phyloP scores from a whole-genome alignment of 2,329 filamentous ascomycete genomes.

The Seiridium unicorne region DNA sequence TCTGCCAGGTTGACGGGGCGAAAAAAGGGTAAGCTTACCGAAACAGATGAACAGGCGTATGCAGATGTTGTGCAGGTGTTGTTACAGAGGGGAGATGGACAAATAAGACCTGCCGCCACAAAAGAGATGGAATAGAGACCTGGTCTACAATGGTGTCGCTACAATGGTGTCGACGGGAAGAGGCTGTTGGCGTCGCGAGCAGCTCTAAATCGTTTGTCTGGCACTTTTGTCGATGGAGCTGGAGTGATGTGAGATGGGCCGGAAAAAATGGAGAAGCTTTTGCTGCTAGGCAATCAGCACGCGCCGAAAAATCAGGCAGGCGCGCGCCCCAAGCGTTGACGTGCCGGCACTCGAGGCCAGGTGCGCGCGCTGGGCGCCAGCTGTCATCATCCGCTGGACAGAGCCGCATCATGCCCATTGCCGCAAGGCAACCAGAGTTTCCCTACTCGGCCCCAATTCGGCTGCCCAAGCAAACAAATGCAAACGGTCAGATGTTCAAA shows the following conservation, averaged over 20 bases:
- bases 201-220: neutral
- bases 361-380: no score
- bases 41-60: neutral
- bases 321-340: neutral
- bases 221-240: slow-evolving; percentile 7
- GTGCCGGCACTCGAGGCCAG: neutral
- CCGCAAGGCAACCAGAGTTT: no score
- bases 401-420: no score
- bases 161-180: neutral
- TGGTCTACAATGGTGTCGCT: neutral
- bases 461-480: no score
- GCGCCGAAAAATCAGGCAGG: neutral
- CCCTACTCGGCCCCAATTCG: no score
- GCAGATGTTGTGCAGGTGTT: neutral
- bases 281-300: neutral
- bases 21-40: neutral
- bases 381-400: no score
- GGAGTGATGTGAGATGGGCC: slow-evolving; percentile 4
- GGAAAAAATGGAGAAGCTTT: neutral
- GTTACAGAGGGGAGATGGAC: neutral
- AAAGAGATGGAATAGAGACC: neutral
- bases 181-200: neutral
- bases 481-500: no score
- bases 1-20: neutral
- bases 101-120: neutral